Conservation (phyloP, 805 yeast genomes). For the Candida corydali region DNA sequence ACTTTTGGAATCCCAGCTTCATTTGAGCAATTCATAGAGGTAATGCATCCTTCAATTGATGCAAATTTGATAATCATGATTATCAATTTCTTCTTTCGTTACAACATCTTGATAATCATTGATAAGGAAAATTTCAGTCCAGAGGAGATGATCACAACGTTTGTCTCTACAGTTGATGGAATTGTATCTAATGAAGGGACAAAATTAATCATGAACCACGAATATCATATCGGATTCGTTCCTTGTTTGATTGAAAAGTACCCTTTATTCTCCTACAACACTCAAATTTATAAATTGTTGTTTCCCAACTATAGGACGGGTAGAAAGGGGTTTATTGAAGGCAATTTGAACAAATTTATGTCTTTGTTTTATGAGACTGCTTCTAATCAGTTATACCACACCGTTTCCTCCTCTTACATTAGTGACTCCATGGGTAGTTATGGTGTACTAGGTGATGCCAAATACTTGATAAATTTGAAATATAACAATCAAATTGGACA, state of each 20-base stretch:
- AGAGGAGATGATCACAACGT: slow-evolving; percentile 10
- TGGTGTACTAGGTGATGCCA: too few species aligned
- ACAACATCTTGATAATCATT: slow-evolving; percentile 10
- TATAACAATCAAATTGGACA: neutral
- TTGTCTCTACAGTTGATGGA: slow-evolving; percentile 7
- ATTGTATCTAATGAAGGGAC: slow-evolving; percentile 1
- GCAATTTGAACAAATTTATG: slow-evolving; percentile 10
- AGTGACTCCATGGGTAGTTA: too few species aligned
- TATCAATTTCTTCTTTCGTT: slow-evolving; percentile 12
- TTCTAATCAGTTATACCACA: too few species aligned
- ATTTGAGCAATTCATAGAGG: neutral
- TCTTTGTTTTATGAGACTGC: neutral
- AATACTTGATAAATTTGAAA: too few species aligned
- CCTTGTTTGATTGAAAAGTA: slow-evolving; percentile 10
- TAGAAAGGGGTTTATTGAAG: slow-evolving; percentile 1
- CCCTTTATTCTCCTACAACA: too few species aligned
- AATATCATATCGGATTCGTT: slow-evolving; percentile 11
- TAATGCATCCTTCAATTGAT: slow-evolving; percentile 8
- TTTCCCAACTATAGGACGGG: slow-evolving; percentile 9
- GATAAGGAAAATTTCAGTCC: slow-evolving; percentile 2
- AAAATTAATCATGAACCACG: slow-evolving; percentile 9
- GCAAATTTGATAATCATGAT: slow-evolving; percentile 1
- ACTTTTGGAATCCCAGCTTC: slow-evolving; percentile 17
- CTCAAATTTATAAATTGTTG: slow-evolving; percentile 6
- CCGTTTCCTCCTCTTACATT: neutral